Base-by-base conservation (phyloP, 306 rosid species). In the Luffa aegyptiaca region DNA sequence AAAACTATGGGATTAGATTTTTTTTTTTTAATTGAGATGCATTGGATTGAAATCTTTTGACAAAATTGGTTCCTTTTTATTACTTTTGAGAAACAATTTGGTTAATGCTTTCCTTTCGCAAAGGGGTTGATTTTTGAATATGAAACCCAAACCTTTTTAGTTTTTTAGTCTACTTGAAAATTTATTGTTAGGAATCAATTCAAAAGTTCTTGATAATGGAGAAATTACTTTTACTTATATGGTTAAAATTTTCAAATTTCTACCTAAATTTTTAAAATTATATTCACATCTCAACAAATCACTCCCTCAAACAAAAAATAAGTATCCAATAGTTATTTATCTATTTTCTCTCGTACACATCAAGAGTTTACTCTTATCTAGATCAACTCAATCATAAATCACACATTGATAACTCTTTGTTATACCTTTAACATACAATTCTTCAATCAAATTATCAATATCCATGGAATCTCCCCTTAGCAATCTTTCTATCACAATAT, bases 61-160 rank as follows among this genome's bases (percentile, higher is more conserved):
- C 57, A 71, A 71, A 70, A 46, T 71, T 48, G 76, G 39, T 46
- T 8, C 13, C n/a, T 45, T 71, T 63, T 63, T 63, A 3, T 46
- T 71, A 45, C 41, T 71, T 63, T 63, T 14, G 44, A 45, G 35
- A 35, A 63, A 63, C 41, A 35, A 56, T 75, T 61, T 55, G 7
- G 64, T 79, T 44, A 10, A 70, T 70, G 49, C 76, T 52, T 78
- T 86, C 87, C 66, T 75, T 75, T 81, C 56, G 61, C 84, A 77
- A 83, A 83, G 84, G 85, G 82, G 82, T 77, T 66, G 72, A 39
- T 66, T 66, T 66, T 39, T 66, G 3, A 36, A 42, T 4, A 80
- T 78, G 84, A 87, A 46, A n/a, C 53, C 83, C 84, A 81, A 87
- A 85, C 83, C 84, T 76, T 82, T 85, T 84, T 26, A 26, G 21